Base-by-base conservation (phyloP, 495 filamentous ascomycete species). In the Pyrenula aspistea region DNA sequence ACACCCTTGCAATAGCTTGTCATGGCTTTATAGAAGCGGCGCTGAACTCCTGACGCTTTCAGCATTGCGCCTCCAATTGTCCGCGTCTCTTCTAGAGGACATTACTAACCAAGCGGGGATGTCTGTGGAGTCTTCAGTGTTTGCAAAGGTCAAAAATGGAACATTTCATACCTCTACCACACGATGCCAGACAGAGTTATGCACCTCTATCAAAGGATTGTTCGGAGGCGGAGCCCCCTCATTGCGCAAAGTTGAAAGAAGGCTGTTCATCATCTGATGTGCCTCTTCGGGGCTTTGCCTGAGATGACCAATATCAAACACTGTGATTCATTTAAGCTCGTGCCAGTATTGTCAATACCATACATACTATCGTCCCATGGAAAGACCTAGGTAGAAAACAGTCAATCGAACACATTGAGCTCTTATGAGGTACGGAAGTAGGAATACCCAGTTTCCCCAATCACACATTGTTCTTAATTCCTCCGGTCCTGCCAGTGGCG, bases 381-480 rank as follows among this genome's bases (percentile, higher is more conserved):
- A 51, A 67, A 67, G 11, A 67, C 61, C 65, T 67, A 54, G 2
- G 36, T 42, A 51, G 42, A 24, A 36, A 25, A 25, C 49, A 55
- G 23, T 56, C 51, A 22, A 4, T 15, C 51, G 25, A 25, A 24
- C 56, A n/a, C 12, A 22, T 12, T 25, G 10, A 53, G n/a, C 25
- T 22, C 25, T 3, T 20, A 55, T 56, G 21, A 23, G 12, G 51
- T 25, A 52, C 53, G 53, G 53, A 36, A 12, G 2, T 2, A 24
- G 12, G 57, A 51, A 54, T 56, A 69, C 68, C 68, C 68, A 71
- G 21, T 69, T 71, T 1, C 62, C 61, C 65, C 65, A 71, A 21
- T 69, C 68, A 58, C 59, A 65, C 1, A 68, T 15, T 2, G 65
- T 67, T 36, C 63, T 57, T 24, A 67, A 60, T 51, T 63, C 60